Percentiles rank a stretch among this genome's conserved stretches.
phyloP scores from a whole-genome alignment of 1,139 yeast genomes.

The Saccharomyces pastorianus region DNA sequence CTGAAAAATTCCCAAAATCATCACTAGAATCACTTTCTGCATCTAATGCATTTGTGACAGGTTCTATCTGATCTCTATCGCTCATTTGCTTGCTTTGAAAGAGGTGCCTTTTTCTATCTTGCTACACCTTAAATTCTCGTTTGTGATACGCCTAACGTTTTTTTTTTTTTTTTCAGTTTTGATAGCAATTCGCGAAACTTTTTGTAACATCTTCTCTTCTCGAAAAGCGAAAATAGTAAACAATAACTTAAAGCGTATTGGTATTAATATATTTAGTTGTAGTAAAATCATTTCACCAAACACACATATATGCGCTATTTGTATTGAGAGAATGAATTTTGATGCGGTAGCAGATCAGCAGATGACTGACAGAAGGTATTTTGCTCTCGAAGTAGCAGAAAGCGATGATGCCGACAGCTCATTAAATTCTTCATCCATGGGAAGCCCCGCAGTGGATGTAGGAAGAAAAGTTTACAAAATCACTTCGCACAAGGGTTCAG shows the following conservation, averaged over 20 bases:
- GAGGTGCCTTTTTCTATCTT: not conserved
- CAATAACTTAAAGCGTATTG: not conserved
- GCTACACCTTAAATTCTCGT: not conserved
- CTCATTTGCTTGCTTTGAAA: not conserved
- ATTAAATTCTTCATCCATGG: not conserved
- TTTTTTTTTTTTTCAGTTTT: not conserved
- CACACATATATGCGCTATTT: not conserved
- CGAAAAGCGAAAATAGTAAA: not conserved
- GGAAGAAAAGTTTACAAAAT: not conserved
- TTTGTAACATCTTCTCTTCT: not conserved
- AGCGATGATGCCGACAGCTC: not conserved
- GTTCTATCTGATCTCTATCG: not conserved
- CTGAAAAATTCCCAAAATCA: constrained; percentile 31
- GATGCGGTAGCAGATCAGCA: not conserved
- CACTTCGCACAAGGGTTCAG: not conserved
- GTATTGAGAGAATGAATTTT: not conserved
- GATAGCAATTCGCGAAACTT: not conserved
- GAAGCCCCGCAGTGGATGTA: not conserved
- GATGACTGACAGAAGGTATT: not conserved
- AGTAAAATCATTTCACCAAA: not conserved
- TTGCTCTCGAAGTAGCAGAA: not conserved
- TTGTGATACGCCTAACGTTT: not conserved
- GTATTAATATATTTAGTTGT: not conserved
- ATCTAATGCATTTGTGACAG: not conserved
- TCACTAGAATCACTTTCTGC: constrained; percentile 16